Evolutionary conservation across 2,329 filamentous ascomycete species (phyloP).

Genomic region (Aspergillus hiratsukae): DNA sequence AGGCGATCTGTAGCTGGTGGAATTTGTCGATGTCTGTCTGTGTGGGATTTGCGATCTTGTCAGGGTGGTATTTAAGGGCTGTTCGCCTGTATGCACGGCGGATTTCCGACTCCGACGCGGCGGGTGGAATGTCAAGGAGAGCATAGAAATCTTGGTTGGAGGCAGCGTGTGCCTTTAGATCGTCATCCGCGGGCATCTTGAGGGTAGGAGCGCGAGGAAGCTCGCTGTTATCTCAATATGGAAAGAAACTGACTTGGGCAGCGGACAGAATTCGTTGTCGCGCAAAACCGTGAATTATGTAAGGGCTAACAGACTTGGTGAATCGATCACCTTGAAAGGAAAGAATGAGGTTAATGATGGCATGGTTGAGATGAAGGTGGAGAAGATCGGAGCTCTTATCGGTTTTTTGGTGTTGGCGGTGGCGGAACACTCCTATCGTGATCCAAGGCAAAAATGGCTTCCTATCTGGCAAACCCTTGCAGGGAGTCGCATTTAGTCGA

Average conservation of each 20-base stretch:
- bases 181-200: constrained; percentile 36
- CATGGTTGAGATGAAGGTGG: background rate
- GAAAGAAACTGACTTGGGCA: background rate
- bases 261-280: background rate
- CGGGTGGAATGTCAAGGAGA: constrained; percentile 63
- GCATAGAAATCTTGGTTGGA: constrained; percentile 71
- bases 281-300: background rate
- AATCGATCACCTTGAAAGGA: background rate
- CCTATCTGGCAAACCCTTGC: background rate
- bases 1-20: constrained; percentile 78
- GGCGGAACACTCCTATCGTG: background rate
- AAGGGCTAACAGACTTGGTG: background rate
- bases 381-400: background rate
- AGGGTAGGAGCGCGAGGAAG: background rate
- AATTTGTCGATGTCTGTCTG: constrained; percentile 70
- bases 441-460: background rate
- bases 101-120: constrained; percentile 66
- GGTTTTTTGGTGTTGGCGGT: constrained; percentile 1
- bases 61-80: constrained; percentile 87
- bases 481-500: background rate
- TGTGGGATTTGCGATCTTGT: constrained; percentile 73
- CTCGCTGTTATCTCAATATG: background rate
- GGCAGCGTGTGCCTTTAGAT: constrained; percentile 55
- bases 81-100: constrained; percentile 79
- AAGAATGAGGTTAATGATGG: background rate